Evolutionary conservation across 1,284 basidiomycete genomes (phyloP), one percentile per base, ranked within the genome.

Genomic region (Sporisorium exsertum): DNA sequence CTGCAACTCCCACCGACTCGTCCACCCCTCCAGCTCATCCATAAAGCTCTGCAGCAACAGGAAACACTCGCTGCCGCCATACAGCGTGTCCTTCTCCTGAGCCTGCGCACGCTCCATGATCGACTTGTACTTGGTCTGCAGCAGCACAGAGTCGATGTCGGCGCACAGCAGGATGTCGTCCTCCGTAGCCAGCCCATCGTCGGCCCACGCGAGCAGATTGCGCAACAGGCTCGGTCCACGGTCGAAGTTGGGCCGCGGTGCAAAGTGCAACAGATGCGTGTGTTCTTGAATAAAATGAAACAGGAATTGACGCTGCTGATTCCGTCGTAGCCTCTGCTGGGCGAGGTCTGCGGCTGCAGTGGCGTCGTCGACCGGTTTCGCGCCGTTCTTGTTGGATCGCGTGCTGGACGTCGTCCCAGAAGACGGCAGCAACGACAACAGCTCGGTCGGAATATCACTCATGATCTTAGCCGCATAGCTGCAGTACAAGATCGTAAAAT

Each of bases 201-300:
- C 64, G 10, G 68, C 64, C 72, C 72, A 79, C 1, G 71, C 69
- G 9, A 76, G 45, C 5, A 72, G 57, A 51, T 72, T 69, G 43
- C 65, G 73, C 43, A 75, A 24, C 40, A 78, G 57, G 26, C 67
- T 74, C 13, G 71, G 72, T 0, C 69, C 72, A 8, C 68, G 68
- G 33, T 71, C 72, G 26, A 75, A 71, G 55, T 73, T 75, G 50
- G 72, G 71, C n/a, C 71, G 49, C 2, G 76, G 71, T 33, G 72
- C 69, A 61, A 72, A 76, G 51, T 79, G 77, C 15, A 77, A 64
- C 53, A 72, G 47, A 16, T 77, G 73, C 24, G 71, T 71, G 29
- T 76, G 70, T 35, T 73, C 68, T 52, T 79, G 77, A 20, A 79
- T 72, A 42, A 69, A 72, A 46, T 79, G 69, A 35, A 79, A 79